Conservation (phyloP, 2,329 filamentous ascomycete species). For the Colletotrichum tabaci region DNA sequence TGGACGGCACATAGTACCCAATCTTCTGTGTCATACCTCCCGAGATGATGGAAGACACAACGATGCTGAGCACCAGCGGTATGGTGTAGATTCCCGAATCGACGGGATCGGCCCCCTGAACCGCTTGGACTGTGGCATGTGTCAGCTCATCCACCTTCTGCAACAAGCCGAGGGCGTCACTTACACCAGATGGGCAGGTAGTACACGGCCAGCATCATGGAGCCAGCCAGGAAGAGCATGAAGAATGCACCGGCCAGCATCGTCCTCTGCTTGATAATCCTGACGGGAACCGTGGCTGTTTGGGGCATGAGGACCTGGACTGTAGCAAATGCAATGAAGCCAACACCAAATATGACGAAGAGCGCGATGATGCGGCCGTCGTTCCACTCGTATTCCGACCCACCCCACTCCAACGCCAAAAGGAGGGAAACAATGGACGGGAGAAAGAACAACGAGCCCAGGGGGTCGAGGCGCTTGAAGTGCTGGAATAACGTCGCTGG, state of each 20-base stretch:
- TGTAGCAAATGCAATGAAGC: slow-evolving; percentile 62
- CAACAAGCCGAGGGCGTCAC: slow-evolving; percentile 43
- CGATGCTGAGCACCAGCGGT: slow-evolving; percentile 69
- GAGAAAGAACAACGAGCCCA: slow-evolving; percentile 73
- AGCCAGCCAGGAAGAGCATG: slow-evolving; percentile 63
- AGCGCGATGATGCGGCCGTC: slow-evolving; percentile 68
- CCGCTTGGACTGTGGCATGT: slow-evolving; percentile 64
- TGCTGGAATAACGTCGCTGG: slow-evolving; percentile 57
- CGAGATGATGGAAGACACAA: slow-evolving; percentile 64
- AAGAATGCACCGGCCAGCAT: slow-evolving; percentile 64
- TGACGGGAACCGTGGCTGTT: slow-evolving; percentile 69
- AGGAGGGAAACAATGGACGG: slow-evolving; percentile 72
- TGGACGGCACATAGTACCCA: slow-evolving; percentile 73
- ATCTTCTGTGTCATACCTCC: slow-evolving; percentile 65
- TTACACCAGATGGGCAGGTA: slow-evolving; percentile 70
- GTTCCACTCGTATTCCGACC: slow-evolving; percentile 66
- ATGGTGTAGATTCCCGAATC: slow-evolving; percentile 71
- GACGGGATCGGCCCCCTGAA: slow-evolving; percentile 66
- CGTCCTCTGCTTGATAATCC: slow-evolving; percentile 69
- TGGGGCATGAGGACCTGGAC: slow-evolving; percentile 69
- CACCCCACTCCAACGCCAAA: slow-evolving; percentile 76
- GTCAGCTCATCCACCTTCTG: slow-evolving; percentile 32
- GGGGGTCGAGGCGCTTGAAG: slow-evolving; percentile 68
- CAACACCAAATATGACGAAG: slow-evolving; percentile 65
- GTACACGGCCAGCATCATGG: slow-evolving; percentile 70